Percentiles rank a stretch among this genome's conserved stretches.
Evolutionary conservation across 2,329 filamentous ascomycete genomes (phyloP).

Genomic region (Sphaerulina vaccinii): DNA sequence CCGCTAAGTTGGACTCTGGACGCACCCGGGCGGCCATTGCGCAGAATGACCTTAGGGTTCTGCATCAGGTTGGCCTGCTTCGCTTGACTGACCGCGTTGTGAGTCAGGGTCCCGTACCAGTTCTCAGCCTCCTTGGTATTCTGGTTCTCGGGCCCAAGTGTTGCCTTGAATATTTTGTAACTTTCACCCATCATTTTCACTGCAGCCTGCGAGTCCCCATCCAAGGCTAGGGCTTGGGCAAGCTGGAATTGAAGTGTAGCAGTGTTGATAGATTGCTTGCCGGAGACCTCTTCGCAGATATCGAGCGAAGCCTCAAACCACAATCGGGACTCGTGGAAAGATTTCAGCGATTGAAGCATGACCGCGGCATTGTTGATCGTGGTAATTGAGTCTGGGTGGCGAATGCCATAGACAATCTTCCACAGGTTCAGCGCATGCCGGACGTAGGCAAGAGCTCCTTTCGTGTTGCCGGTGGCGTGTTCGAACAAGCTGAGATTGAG

Average conservation of each 20-base stretch:
- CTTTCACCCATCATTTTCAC: constrained; percentile 94
- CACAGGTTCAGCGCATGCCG: constrained; percentile 91
- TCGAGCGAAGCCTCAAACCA: constrained; percentile 95
- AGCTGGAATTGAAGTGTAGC: constrained; percentile 96
- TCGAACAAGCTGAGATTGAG: constrained; percentile 93
- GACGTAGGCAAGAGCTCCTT: constrained; percentile 80
- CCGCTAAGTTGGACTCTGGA: constrained; percentile 55
- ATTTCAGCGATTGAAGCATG: constrained; percentile 94
- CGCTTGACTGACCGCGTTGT: constrained; percentile 90
- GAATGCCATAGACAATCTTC: constrained; percentile 93
- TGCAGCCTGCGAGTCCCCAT: constrained; percentile 88
- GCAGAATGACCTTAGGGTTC: constrained; percentile 29
- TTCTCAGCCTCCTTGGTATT: constrained; percentile 98
- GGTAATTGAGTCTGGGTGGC: constrained; percentile 96
- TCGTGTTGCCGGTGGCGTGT: constrained; percentile 88
- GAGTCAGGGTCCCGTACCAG: constrained; percentile 94
- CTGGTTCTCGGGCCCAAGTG: constrained; percentile 85
- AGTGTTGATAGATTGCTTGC: constrained; percentile 85
- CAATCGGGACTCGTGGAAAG: constrained; percentile 87
- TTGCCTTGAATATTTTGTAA: constrained; percentile 87
- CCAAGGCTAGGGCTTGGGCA: constrained; percentile 90
- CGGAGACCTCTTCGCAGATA: constrained; percentile 86
- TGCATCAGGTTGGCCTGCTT: constrained; percentile 67
- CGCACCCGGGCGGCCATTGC: constrained; percentile 40
- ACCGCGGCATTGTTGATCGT: constrained; percentile 98